phyloP scores from a whole-genome alignment of 1,284 basidiomycete genomes.

The Tilletia indica region DNA sequence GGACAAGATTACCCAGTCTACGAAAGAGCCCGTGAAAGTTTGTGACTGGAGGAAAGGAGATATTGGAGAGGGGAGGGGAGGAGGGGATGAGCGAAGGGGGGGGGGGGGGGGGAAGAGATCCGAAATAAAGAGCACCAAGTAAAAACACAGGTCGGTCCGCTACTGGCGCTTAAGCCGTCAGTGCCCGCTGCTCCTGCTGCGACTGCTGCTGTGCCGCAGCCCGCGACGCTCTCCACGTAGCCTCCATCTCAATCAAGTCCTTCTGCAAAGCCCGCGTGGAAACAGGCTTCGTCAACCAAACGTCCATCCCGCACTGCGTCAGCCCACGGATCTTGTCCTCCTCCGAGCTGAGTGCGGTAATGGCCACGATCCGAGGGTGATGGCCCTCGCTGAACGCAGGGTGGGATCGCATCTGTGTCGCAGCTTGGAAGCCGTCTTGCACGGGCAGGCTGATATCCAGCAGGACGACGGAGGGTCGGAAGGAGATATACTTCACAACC shows the following conservation, averaged over 20 bases:
- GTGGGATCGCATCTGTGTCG: conserved; percentile 38
- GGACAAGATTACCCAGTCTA: no score
- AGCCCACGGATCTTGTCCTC: conserved; percentile 38
- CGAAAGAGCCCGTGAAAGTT: no score
- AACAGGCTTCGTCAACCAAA: conserved; percentile 46
- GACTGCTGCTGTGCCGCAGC: background rate
- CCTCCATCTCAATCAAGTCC: conserved; percentile 22
- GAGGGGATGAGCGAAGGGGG: no score
- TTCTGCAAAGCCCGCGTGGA: conserved; percentile 20
- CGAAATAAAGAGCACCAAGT: no score
- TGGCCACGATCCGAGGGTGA: conserved; percentile 37
- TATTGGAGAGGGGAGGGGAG: no score
- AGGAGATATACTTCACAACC: conserved; percentile 33
- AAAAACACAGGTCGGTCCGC: no score
- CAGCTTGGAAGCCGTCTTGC: conserved; percentile 43
- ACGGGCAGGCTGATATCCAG: conserved; percentile 47
- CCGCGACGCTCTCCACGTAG: conserved; percentile 20
- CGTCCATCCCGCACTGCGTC: conserved; percentile 40
- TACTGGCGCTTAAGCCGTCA: no score
- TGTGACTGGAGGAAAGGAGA: no score
- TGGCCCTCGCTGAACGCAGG: conserved; percentile 1
- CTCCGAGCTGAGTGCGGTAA: conserved; percentile 41
- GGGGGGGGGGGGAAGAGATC: no score
- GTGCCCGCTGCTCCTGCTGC: background rate
- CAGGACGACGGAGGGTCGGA: conserved; percentile 38